Evolutionary conservation across 2,329 filamentous ascomycete species (phyloP).

Genomic region (Fusarium coicis): DNA sequence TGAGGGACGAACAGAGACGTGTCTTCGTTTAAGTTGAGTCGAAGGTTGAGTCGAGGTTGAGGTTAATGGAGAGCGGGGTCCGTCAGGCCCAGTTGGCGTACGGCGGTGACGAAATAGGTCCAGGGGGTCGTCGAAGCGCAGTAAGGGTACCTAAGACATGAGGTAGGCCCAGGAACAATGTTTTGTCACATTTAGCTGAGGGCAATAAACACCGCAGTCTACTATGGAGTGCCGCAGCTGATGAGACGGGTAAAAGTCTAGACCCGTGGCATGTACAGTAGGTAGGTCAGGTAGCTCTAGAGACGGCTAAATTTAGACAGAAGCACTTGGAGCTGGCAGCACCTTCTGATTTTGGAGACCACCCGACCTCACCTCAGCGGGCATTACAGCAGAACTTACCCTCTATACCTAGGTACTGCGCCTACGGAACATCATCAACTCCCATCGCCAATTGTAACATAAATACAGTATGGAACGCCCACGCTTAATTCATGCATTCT

Average conservation of each 20-base stretch:
- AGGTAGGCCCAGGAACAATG: conserved; percentile 2
- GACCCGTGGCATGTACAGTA: not conserved
- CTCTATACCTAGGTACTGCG: not conserved
- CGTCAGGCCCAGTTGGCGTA: conserved; percentile 34
- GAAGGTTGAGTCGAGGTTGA: conserved; percentile 16
- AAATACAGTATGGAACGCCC: not conserved
- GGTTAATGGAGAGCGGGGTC: conserved; percentile 42
- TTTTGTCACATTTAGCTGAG: conserved; percentile 1
- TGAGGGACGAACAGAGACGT: conserved; percentile 22
- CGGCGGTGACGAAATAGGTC: conserved; percentile 44
- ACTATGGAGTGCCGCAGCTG: conserved; percentile 1
- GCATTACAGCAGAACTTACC: not conserved
- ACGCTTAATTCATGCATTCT: conserved; percentile 4
- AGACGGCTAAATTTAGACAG: not conserved
- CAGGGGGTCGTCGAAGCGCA: conserved; percentile 24
- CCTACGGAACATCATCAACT: not conserved
- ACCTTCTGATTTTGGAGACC: conserved; percentile 24
- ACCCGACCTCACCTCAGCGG: not conserved
- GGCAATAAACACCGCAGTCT: conserved; percentile 24
- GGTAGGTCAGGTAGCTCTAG: not conserved
- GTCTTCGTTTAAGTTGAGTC: conserved; percentile 27
- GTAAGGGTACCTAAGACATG: conserved; percentile 18
- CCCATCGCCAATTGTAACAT: not conserved
- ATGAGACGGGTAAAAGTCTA: conserved; percentile 3
- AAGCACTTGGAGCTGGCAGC: not conserved